Conservation (phyloP, 1,284 basidiomycete genomes). For the Acaromyces ingoldii region DNA sequence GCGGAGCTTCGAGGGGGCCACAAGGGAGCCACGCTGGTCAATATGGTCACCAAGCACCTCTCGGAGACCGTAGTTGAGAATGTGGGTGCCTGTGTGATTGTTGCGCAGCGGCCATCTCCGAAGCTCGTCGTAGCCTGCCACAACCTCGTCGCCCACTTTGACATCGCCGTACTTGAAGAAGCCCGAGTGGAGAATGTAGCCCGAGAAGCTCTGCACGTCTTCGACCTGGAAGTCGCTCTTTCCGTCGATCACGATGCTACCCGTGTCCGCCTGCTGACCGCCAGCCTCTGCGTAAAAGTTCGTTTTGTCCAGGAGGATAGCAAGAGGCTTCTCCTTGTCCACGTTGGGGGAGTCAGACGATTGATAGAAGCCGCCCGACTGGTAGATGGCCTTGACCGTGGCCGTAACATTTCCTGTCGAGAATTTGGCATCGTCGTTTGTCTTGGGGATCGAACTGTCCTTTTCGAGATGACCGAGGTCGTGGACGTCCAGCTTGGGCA, state of each 20-base stretch:
- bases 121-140: slow-evolving; percentile 67
- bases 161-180: slow-evolving; percentile 71
- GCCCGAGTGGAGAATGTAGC: slow-evolving; percentile 85
- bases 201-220: slow-evolving; percentile 81
- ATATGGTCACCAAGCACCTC: slow-evolving; percentile 93
- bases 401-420: slow-evolving; percentile 68
- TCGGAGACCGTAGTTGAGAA: slow-evolving; percentile 88
- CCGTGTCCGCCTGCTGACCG: slow-evolving; percentile 95
- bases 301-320: slow-evolving; percentile 85
- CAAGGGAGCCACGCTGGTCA: slow-evolving; percentile 95
- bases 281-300: slow-evolving; percentile 97
- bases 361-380: slow-evolving; percentile 68
- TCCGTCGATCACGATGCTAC: slow-evolving; percentile 87
- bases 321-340: slow-evolving; percentile 60
- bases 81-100: slow-evolving; percentile 98
- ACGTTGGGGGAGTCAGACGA: slow-evolving; percentile 63
- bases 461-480: slow-evolving; percentile 83
- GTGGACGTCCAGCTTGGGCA: slow-evolving; percentile 91
- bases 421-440: slow-evolving; percentile 87
- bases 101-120: slow-evolving; percentile 91
- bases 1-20: slow-evolving; percentile 87
- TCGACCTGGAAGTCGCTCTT: slow-evolving; percentile 86
- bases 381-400: slow-evolving; percentile 78
- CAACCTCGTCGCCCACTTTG: slow-evolving; percentile 65
- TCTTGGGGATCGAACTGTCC: slow-evolving; percentile 77